Percentiles rank a stretch among this genome's conserved stretches.
Evolutionary conservation across 1,284 basidiomycete genomes (phyloP).

Genomic region (Cryptococcus amylolentus): DNA sequence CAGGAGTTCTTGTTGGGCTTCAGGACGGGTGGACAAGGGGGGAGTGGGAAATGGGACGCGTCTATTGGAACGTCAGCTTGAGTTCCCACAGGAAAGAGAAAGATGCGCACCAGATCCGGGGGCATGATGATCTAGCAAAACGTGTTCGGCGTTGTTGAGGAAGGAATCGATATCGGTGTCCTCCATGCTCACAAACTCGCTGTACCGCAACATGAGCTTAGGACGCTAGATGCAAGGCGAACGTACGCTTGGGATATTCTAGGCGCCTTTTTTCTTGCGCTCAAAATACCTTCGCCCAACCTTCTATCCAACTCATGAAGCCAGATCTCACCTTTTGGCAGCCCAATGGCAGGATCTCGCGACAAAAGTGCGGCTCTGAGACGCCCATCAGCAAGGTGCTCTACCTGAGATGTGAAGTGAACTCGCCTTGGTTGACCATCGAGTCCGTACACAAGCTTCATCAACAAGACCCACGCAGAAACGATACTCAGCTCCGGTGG

Average conservation of each 20-base stretch:
- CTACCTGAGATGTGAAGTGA: not conserved
- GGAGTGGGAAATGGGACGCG: conserved; percentile 21
- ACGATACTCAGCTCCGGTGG: conserved; percentile 73
- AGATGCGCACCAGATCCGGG: conserved; percentile 13
- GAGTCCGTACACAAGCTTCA: conserved; percentile 79
- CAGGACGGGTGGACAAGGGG: not conserved
- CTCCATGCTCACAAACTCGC: conserved; percentile 28
- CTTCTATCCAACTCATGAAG: conserved; percentile 54
- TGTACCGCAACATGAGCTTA: conserved; percentile 3
- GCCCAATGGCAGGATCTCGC: conserved; percentile 57
- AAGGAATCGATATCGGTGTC: conserved; percentile 34
- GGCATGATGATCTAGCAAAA: conserved; percentile 28
- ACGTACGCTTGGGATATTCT: not conserved
- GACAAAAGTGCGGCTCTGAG: conserved; percentile 12
- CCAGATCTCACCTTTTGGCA: conserved; percentile 60
- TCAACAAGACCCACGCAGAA: conserved; percentile 63
- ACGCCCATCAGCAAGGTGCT: not conserved
- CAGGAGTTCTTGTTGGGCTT: conserved; percentile 18
- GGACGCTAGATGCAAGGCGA: not conserved
- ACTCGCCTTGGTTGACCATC: conserved; percentile 64
- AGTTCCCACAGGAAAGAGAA: not conserved
- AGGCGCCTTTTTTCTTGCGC: conserved; percentile 8
- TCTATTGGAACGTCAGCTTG: not conserved
- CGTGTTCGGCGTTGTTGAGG: conserved; percentile 25
- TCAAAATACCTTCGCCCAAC: conserved; percentile 36